Conservation (phyloP, 1,284 basidiomycete genomes). For the Leccinum cinnamomeum region DNA sequence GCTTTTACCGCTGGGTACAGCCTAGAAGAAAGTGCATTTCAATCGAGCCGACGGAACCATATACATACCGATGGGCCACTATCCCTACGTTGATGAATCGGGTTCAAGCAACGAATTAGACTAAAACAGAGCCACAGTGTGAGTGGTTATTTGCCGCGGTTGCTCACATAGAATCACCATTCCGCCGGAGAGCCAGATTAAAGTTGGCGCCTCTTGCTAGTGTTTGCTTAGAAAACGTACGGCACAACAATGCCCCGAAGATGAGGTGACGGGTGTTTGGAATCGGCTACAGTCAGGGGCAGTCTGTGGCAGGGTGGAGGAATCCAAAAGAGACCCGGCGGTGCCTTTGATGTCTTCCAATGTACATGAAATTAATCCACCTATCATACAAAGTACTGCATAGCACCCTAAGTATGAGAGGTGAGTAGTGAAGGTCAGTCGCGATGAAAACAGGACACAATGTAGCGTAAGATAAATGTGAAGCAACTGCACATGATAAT, state of each 20-base stretch:
- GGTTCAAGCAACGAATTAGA: not conserved
- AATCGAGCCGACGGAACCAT: not conserved
- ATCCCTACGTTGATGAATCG: not conserved
- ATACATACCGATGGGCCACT: not conserved
- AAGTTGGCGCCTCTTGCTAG: not conserved
- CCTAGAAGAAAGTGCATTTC: not conserved
- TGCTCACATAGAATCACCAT: not conserved
- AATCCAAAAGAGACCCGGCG: not conserved
- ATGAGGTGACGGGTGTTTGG: not conserved
- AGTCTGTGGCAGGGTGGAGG: not conserved
- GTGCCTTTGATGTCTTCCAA: not conserved
- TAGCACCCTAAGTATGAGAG: conserved; percentile 25
- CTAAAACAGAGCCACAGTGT: not conserved
- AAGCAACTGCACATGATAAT: not conserved
- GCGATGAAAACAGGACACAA: not conserved
- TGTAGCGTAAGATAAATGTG: not conserved
- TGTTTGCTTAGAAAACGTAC: not conserved
- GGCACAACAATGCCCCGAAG: not conserved
- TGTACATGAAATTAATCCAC: conserved; percentile 9
- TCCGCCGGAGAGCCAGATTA: not conserved
- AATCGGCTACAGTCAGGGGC: not conserved
- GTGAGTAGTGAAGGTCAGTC: conserved; percentile 4
- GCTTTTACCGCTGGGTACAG: not conserved
- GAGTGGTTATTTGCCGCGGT: not conserved
- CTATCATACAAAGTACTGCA: conserved; percentile 36